These are phyloP conservation scores for Olyra latifolia DNA, from an alignment of 176 grass and related monocot genomes.

Conservation along the genomic window DNA sequence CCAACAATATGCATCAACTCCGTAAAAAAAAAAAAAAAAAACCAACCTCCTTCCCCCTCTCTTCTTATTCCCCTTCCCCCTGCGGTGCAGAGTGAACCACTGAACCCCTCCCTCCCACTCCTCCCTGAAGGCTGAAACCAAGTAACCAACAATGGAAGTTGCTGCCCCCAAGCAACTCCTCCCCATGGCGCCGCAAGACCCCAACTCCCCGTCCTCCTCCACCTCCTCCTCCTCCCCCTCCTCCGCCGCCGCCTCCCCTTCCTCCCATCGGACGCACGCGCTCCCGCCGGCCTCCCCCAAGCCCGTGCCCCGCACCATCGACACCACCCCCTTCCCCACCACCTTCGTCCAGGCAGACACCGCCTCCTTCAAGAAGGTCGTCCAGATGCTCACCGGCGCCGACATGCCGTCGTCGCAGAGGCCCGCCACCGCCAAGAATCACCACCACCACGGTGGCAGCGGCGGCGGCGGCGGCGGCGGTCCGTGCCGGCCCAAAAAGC, in stretches of 20 bases:
- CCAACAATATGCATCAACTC: constrained; percentile 20
- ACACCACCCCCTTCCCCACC: constrained; percentile 72
- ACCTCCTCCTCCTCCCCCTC: constrained; percentile 19
- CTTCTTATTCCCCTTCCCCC: constrained; percentile 44
- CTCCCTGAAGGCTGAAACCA: neutral
- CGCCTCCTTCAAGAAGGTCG: constrained; percentile 79
- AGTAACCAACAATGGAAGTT: constrained; percentile 47
- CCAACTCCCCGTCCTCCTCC: constrained; percentile 34
- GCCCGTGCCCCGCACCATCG: constrained; percentile 64
- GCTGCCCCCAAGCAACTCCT: constrained; percentile 38
- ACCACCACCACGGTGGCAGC: neutral
- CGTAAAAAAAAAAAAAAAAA: no score
- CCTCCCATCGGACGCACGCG: neutral
- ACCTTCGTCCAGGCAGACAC: constrained; percentile 86
- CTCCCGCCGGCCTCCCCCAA: constrained; percentile 30
- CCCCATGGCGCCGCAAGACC: constrained; percentile 28
- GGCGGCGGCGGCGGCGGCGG: neutral
- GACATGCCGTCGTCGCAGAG: constrained; percentile 38
- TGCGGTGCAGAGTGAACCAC: constrained; percentile 1
- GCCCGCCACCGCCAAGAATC: constrained; percentile 26
- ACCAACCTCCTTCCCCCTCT: neutral
- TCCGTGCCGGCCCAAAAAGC: constrained; percentile 61
- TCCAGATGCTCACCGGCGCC: constrained; percentile 82
- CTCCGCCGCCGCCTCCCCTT: constrained; percentile 15
- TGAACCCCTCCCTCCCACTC: neutral